Base-by-base conservation (phyloP, 192 early-diverging fungal genomes). In the Coemansia interrupta region DNA sequence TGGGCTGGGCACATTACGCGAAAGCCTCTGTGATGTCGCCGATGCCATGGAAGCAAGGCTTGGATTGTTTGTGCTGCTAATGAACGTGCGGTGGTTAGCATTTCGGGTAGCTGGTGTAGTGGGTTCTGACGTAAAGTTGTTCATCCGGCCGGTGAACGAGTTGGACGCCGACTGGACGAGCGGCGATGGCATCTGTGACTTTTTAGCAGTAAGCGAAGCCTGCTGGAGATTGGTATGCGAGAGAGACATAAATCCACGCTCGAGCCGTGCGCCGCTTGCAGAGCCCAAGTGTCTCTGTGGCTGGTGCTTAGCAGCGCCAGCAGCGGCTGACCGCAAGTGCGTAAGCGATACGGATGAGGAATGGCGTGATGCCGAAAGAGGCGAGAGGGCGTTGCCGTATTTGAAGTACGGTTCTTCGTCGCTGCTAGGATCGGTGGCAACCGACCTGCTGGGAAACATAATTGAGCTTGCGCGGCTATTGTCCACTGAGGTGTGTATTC, bases 201-300 rank as follows among this genome's bases (percentile, higher is more conserved):
- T 43, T n/a, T 56, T 42, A 26, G 40, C 22, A 4, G 12, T 17
- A 15, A 56, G 40, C 54, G 41, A 20, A 4, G 43, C 68, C 13
- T 71, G 57, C 51, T 78, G 75, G 23, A 78, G 56, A 49, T 78
- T 72, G 11, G 75, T 64, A 49, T 78, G 75, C 8, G 73, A 76
- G 26, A 58, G 44, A 38, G 75, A 78, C 57, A 65, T 56, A 26
- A 41, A 57, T 28, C 29, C 63, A 9, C 69, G 65, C 39, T 72
- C 68, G 10, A 71, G 54, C 28, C 39, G 18, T 12, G 50, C 29
- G 9, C 40, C 30, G 12, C 12, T 28, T 28, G 23, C 6, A 50
- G 48, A 15, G 14, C 15, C 48, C 4, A 14, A 10, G 18, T 55
- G 54, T 14, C 22, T 26, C 15, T 53, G 51, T n/a, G 18, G 17